Evolutionary conservation across 768 basidiomycete species (phyloP), one percentile per base, ranked within the genome.

Genomic region (Mycena chlorophos): DNA sequence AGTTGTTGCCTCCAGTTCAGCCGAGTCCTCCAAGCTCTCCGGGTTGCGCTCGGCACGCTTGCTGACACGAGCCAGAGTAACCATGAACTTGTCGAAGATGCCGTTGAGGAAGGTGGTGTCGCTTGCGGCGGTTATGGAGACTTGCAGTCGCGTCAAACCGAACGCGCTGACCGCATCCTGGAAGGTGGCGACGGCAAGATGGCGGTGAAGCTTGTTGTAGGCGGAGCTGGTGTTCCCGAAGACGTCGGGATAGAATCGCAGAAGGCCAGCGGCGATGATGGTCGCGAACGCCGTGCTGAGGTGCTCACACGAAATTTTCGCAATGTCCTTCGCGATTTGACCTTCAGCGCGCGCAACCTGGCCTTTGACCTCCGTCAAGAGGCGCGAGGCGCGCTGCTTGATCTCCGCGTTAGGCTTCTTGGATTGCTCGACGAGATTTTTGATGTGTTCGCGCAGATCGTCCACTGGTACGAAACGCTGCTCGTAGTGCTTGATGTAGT

Each of bases 201-300:
- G 54, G 12, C 54, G 38, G 28, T 55, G 54, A 10, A 49, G 37
- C 22, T 42, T 31, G 48, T 55, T 49, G 45, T 55, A 55, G 27
- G 47, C 37, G 10, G 54, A 55, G 27, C 39, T 28, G 12, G 38
- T 29, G 14, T 38, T 31, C 5, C 54, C 48, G 10, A 38, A 39
- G 3, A 55, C 37, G 25, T 55, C 54, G 19, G 54, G 47, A 20
- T 27, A 30, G 23, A 55, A 55, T 20, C 20, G 10, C 12, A 6
- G 40, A 6, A 43, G 40, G 10, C 40, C 40, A 20, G 20, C 12
- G 14, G 12, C 12, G 10, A 20, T 19, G 12, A 43, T 23, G 16
- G 40, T 19, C 20, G 10, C 40, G 22, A 43, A 43, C 16, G 16
- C 22, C 10, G 40, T 19, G 16, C 10, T 10, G 10, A 43, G 20